phyloP scores from a whole-genome alignment of 306 rosid genomes.

The Sphenostylis stenocarpa region DNA sequence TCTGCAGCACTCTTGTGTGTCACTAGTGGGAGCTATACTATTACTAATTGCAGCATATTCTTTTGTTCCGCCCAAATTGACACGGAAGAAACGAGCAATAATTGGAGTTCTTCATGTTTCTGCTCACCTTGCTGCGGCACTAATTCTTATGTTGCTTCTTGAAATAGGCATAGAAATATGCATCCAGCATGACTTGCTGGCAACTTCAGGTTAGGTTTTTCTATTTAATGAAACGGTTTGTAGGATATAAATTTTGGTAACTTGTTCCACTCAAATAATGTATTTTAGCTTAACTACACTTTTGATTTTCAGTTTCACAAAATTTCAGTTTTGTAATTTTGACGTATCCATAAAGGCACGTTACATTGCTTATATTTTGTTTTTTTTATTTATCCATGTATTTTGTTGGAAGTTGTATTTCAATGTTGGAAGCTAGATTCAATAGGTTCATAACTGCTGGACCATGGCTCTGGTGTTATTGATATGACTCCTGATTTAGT shows the following conservation, averaged over 20 bases:
- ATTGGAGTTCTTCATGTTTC: slow-evolving; percentile 90
- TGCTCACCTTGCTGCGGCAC: slow-evolving; percentile 85
- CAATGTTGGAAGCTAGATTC: slow-evolving; percentile 28
- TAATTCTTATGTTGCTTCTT: slow-evolving; percentile 89
- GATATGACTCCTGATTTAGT: background rate
- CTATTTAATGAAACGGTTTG: slow-evolving; percentile 25
- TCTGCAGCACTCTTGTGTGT: slow-evolving; percentile 67
- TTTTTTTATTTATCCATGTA: too few species aligned
- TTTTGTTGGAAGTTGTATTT: background rate
- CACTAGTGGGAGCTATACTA: slow-evolving; percentile 70
- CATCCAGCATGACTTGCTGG: slow-evolving; percentile 75
- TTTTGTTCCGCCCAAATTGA: slow-evolving; percentile 85
- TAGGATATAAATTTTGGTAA: background rate
- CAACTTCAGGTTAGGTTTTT: slow-evolving; percentile 73
- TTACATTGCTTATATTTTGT: slow-evolving; percentile 9
- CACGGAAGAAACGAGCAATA: slow-evolving; percentile 75
- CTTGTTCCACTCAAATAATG: background rate
- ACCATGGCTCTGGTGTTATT: background rate
- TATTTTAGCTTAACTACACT: background rate
- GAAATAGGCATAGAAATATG: slow-evolving; percentile 93
- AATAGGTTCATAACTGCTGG: background rate
- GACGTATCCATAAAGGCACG: background rate
- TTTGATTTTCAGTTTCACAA: background rate
- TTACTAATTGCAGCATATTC: slow-evolving; percentile 68
- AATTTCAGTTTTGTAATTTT: background rate